phyloP scores from a whole-genome alignment of 2,329 filamentous ascomycete genomes.

The Apiospora malaysiana region DNA sequence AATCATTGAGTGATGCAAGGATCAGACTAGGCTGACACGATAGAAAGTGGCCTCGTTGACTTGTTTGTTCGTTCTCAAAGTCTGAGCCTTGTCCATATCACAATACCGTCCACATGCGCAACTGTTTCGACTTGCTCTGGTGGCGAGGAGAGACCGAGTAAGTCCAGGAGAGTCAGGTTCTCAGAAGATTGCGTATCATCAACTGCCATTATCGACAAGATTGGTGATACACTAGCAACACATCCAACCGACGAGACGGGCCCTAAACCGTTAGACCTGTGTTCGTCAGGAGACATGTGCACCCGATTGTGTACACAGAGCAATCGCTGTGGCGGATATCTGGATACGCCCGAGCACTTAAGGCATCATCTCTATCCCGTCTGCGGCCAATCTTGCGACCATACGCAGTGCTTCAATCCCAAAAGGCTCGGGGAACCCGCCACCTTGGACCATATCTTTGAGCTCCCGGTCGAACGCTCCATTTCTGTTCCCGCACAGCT shows the following conservation, averaged over 20 bases:
- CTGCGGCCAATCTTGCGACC: slow-evolving; percentile 21
- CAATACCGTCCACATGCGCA: slow-evolving; percentile 10
- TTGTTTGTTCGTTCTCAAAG: slow-evolving; percentile 25
- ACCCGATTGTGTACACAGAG: slow-evolving; percentile 22
- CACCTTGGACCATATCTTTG: slow-evolving; percentile 28
- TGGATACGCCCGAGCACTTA: slow-evolving; percentile 24
- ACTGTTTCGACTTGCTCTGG: neutral
- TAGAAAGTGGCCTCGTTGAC: slow-evolving; percentile 20
- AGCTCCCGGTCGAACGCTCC: slow-evolving; percentile 29
- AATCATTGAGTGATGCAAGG: neutral
- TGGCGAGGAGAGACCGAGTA: slow-evolving; percentile 2
- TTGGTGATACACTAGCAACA: neutral
- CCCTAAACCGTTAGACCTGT: slow-evolving; percentile 12
- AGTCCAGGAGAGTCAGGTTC: slow-evolving; percentile 21
- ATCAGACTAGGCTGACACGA: neutral
- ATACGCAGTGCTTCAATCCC: slow-evolving; percentile 22
- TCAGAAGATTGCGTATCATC: slow-evolving; percentile 18
- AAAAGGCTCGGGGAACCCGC: slow-evolving; percentile 23
- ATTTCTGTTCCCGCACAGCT: slow-evolving; percentile 26
- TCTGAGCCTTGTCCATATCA: slow-evolving; percentile 21
- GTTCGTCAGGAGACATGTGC: slow-evolving; percentile 21
- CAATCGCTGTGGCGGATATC: slow-evolving; percentile 17
- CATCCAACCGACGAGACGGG: neutral
- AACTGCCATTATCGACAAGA: neutral
- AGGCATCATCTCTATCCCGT: slow-evolving; percentile 25